Evolutionary conservation across 2,329 filamentous ascomycete species (phyloP).

Genomic region (Trichoderma afroharzianum): DNA sequence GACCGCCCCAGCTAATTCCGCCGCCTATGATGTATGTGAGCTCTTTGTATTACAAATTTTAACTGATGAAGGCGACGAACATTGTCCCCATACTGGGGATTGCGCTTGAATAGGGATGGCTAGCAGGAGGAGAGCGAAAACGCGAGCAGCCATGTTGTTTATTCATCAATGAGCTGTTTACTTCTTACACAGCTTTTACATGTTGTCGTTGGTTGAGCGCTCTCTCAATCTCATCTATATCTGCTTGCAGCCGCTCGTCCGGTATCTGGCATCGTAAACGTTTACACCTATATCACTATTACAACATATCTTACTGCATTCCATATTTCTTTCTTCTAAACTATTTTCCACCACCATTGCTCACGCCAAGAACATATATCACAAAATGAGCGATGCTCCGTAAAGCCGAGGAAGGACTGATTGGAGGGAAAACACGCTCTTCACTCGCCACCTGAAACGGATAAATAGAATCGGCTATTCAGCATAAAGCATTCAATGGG

Average conservation of each 20-base stretch:
- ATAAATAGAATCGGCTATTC: neutral
- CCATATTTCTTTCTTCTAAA: neutral
- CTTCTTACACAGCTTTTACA: neutral
- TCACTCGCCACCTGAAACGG: neutral
- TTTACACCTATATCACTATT: neutral
- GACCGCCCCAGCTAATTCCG: slow-evolving; percentile 1
- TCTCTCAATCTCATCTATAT: neutral
- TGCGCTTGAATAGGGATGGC: neutral
- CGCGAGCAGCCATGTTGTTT: neutral
- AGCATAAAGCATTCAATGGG: neutral
- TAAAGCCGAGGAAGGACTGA: neutral
- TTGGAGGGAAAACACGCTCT: neutral
- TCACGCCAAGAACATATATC: neutral
- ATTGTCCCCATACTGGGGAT: neutral
- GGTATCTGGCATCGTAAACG: neutral
- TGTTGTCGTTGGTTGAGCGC: neutral
- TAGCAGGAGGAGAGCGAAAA: neutral
- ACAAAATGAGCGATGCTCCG: neutral
- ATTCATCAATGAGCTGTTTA: neutral
- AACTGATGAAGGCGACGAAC: neutral
- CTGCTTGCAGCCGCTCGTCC: neutral
- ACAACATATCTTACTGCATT: neutral
- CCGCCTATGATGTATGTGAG: neutral
- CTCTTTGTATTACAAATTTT: neutral
- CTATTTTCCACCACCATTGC: neutral